Conservation (phyloP, 306 rosid species). For the Canavalia ensiformis region DNA sequence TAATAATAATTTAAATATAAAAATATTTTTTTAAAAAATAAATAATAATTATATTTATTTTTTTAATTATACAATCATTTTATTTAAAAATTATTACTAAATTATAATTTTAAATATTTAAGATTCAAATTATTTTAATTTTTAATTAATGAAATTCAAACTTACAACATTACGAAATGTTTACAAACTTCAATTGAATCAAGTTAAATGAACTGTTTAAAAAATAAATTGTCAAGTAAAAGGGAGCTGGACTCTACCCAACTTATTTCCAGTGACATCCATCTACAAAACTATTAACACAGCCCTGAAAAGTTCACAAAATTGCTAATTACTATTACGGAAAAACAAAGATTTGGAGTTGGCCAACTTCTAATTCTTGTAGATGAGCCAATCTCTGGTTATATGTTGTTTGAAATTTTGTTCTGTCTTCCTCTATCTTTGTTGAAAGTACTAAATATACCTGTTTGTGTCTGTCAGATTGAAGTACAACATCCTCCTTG, state of each 20-base stretch:
- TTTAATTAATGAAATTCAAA: too few species aligned
- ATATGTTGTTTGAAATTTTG: slow-evolving; percentile 47
- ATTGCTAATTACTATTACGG: background rate
- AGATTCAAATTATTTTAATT: too few species aligned
- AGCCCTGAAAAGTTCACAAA: slow-evolving; percentile 6
- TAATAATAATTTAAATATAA: too few species aligned
- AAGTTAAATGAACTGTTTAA: too few species aligned
- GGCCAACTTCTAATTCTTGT: slow-evolving; percentile 35
- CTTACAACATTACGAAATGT: too few species aligned
- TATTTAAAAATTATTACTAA: too few species aligned
- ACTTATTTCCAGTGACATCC: background rate
- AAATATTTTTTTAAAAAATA: too few species aligned
- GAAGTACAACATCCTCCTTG: slow-evolving; percentile 9
- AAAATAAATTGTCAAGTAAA: background rate
- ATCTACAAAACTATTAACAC: slow-evolving; percentile 17
- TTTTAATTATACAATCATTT: too few species aligned
- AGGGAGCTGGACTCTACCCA: too few species aligned
- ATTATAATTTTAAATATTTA: too few species aligned
- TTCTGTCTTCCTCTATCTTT: slow-evolving; percentile 23
- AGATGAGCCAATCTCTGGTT: slow-evolving; percentile 33
- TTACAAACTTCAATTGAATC: too few species aligned
- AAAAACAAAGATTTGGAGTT: slow-evolving; percentile 45
- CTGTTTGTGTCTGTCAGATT: background rate
- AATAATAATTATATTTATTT: too few species aligned
- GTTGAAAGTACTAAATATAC: background rate